Conservation (phyloP, 768 basidiomycete species). For the Galerina marginata region DNA sequence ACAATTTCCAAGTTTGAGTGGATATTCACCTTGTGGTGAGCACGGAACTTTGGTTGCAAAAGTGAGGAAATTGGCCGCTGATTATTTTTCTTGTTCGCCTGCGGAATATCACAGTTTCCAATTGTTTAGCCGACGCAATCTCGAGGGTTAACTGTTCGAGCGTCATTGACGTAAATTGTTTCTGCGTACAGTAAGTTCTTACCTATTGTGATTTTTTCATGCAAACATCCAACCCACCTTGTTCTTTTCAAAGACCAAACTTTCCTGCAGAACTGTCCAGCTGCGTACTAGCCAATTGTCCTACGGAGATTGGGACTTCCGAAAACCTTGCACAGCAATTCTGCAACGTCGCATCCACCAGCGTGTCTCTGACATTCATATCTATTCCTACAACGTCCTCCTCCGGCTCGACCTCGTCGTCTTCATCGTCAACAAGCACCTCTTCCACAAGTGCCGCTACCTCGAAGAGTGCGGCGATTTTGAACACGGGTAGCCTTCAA, state of each 20-base stretch:
- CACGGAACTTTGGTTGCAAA: background rate
- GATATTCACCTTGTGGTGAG: conserved; percentile 46
- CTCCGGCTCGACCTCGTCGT: conserved; percentile 1
- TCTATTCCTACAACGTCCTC: conserved; percentile 23
- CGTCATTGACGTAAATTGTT: conserved; percentile 54
- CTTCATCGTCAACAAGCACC: conserved; percentile 1
- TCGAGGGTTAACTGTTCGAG: conserved; percentile 47
- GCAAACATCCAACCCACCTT: background rate
- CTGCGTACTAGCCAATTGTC: conserved; percentile 44
- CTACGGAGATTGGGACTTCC: conserved; percentile 39
- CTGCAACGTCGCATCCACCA: conserved; percentile 45
- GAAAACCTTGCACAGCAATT: conserved; percentile 54
- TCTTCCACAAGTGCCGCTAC: background rate
- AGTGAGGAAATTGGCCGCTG: background rate
- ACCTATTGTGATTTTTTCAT: background rate
- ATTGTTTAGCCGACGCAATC: conserved; percentile 47
- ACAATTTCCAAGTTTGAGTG: conserved; percentile 43
- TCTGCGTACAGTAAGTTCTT: conserved; percentile 43
- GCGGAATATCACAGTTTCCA: conserved; percentile 38
- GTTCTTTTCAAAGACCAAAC: conserved; percentile 24
- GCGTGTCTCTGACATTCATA: conserved; percentile 43
- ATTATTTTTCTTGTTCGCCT: background rate
- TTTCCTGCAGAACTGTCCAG: conserved; percentile 43
- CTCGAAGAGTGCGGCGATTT: background rate
- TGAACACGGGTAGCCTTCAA: no score